Conservation (phyloP, 306 rosid genomes). For the Hylodesmum podocarpum region DNA sequence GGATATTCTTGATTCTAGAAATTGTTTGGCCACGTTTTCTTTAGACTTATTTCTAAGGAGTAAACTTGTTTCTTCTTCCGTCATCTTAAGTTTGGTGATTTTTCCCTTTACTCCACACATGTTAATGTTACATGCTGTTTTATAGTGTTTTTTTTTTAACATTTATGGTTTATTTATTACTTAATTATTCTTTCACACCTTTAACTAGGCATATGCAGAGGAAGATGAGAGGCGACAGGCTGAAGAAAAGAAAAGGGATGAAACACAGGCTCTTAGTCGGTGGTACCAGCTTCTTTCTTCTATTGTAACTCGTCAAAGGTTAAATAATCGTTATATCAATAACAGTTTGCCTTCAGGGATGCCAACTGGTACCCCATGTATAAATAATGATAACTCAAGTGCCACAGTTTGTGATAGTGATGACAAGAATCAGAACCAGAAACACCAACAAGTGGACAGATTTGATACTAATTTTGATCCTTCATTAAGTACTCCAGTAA, state of each 20-base stretch:
- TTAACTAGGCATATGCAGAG: constrained; percentile 69
- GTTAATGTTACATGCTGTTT: neutral
- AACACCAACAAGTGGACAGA: constrained; percentile 23
- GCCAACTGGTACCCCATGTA: constrained; percentile 18
- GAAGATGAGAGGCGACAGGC: constrained; percentile 68
- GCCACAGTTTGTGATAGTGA: constrained; percentile 28
- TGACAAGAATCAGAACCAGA: constrained; percentile 32
- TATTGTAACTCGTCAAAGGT: constrained; percentile 77
- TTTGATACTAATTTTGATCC: constrained; percentile 15
- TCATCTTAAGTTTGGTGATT: neutral
- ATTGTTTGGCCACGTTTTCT: neutral
- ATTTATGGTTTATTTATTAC: neutral
- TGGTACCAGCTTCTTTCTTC: constrained; percentile 98
- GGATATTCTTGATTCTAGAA: constrained; percentile 1
- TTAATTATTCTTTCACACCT: neutral
- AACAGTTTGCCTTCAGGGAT: constrained; percentile 38
- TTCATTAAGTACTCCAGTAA: constrained; percentile 25
- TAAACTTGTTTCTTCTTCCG: constrained; percentile 13
- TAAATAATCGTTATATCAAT: constrained; percentile 58
- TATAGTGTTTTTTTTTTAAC: neutral
- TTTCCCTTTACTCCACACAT: neutral
- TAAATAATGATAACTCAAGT: constrained; percentile 31
- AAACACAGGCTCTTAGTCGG: constrained; percentile 63
- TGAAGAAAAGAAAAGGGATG: constrained; percentile 71
- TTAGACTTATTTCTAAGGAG: constrained; percentile 3